A percentile compares a stretch with the other conserved stretches of the same genome.
Evolutionary conservation across 164 flowering plant species (phyloP).

Genomic region (Dillenia suffruticosa): DNA sequence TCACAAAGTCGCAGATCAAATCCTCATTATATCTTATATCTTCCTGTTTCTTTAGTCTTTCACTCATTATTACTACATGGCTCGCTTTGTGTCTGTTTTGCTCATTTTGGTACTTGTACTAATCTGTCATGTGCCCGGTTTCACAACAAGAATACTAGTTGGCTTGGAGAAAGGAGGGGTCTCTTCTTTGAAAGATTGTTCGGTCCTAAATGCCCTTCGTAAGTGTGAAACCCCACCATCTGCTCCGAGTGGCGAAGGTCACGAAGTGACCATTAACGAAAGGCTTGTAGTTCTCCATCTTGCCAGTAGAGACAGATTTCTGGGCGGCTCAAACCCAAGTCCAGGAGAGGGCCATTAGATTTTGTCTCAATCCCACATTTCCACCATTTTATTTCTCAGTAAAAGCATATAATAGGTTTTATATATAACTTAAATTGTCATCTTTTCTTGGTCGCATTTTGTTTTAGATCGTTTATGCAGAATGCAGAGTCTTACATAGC

Average conservation of each 20-base stretch:
- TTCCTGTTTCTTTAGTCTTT: not conserved
- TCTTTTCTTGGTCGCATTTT: too few species aligned
- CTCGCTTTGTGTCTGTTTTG: not conserved
- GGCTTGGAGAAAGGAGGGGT: not conserved
- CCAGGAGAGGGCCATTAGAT: conserved; percentile 13
- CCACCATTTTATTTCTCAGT: too few species aligned
- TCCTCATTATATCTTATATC: not conserved
- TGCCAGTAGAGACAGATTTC: not conserved
- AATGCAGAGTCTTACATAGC: too few species aligned
- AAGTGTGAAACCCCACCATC: conserved; percentile 7
- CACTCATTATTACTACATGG: not conserved
- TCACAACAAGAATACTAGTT: conserved; percentile 1
- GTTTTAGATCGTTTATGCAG: too few species aligned
- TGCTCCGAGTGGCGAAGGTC: conserved; percentile 6
- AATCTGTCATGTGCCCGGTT: not conserved
- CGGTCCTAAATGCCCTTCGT: conserved; percentile 5
- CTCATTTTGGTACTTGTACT: conserved; percentile 2
- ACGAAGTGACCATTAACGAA: not conserved
- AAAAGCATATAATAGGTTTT: too few species aligned
- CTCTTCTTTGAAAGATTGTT: not conserved
- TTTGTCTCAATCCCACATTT: too few species aligned
- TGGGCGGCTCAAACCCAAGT: conserved; percentile 11
- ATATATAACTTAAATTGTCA: too few species aligned
- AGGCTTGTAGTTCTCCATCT: not conserved
- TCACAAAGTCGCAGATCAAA: not conserved